Base-by-base conservation (phyloP, 1,284 basidiomycete genomes). In the Chalciporus sp. region DNA sequence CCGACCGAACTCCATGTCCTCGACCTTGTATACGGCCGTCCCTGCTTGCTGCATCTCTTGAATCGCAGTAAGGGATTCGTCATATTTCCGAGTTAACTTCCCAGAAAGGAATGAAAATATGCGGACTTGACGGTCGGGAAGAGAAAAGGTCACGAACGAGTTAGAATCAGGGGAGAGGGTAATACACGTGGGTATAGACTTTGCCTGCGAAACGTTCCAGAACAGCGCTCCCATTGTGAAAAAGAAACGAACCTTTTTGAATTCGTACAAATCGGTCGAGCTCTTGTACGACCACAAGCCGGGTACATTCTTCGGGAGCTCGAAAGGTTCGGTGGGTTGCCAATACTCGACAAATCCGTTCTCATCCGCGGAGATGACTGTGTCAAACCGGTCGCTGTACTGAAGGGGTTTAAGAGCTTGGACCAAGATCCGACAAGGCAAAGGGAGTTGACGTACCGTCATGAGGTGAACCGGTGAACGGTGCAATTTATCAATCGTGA, bases 1-100 rank as follows among this genome's bases (percentile, higher is more conserved):
- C 53, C 97, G 80, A n/a, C 97, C 96, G 67, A 99, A 98, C 70
- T 99, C 97, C 96, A 99, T 99, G 71, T 98, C 95, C 59, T 99
- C 97, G 10, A 99, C 85, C 66, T 87, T 90, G 74, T 90, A 93
- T 17, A 94, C 83, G 0, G 92, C 88, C 7, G 94, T 95, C 1
- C 93, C 94, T 1, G 92, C 93, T 70, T 95, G 94, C 69, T 96
- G 94, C 95, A 98, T 98, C 70, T 98, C 95, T 66, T 95, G 92
- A 31, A 95, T 89, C 0, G 96, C 95, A 4, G 84, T 76, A 0
- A 99, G 78, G 0, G 92, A 95, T 72, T 99, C 97, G 63, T 99
- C 96, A 68, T 98, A 99, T 67, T 91, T 93, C 16, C 95, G 85
- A 11, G 86, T 87, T 62, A 98, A 78, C 71, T 97, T 98, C 5